These are phyloP conservation scores for Tillandsia leiboldiana DNA, from an alignment of 176 grass and related monocot species.

Conservation along the genomic window DNA sequence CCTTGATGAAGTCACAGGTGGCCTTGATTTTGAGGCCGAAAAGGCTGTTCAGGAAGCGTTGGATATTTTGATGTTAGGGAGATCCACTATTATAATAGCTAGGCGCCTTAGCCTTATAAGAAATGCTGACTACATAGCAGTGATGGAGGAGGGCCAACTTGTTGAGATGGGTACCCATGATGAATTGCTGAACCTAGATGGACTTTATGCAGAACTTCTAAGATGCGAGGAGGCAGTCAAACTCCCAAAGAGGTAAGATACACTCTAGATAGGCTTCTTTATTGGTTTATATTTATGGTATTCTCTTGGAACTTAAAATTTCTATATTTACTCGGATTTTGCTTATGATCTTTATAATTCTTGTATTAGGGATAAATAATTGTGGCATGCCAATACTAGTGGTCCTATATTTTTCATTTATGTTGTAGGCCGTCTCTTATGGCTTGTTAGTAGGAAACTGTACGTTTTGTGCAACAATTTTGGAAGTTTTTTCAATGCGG, in stretches of 20 bases:
- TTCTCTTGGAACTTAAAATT: background rate
- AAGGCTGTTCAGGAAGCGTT: constrained; percentile 90
- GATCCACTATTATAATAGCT: constrained; percentile 99
- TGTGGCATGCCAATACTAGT: background rate
- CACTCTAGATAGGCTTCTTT: background rate
- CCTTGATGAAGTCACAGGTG: constrained; percentile 94
- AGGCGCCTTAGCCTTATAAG: constrained; percentile 89
- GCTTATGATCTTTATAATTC: background rate
- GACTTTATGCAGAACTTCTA: constrained; percentile 89
- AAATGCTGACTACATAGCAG: constrained; percentile 98
- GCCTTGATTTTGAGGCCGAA: constrained; percentile 99
- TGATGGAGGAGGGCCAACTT: constrained; percentile 98
- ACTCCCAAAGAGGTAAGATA: constrained; percentile 78
- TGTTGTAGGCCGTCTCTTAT: background rate
- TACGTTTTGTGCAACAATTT: background rate
- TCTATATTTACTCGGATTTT: background rate
- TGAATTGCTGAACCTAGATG: constrained; percentile 86
- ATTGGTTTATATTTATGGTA: constrained; percentile 3
- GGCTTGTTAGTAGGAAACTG: background rate
- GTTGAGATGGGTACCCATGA: constrained; percentile 99
- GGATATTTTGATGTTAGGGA: constrained; percentile 99
- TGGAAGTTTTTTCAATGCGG: background rate
- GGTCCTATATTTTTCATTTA: background rate
- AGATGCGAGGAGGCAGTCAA: constrained; percentile 98
- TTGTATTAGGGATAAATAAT: background rate